phyloP scores from a whole-genome alignment of 305 asterid species.

The Fraxinus albicans region DNA sequence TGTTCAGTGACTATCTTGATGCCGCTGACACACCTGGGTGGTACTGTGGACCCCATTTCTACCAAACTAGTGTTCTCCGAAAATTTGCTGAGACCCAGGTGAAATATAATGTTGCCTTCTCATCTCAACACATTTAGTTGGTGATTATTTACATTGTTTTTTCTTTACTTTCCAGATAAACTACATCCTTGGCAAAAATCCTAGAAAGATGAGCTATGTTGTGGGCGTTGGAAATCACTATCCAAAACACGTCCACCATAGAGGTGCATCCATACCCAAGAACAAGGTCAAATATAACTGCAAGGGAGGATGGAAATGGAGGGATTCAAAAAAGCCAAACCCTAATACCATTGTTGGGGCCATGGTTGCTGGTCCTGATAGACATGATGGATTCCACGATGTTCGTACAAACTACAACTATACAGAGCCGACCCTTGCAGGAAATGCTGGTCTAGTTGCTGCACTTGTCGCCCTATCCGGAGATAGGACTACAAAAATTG shows the following conservation, averaged over 20 bases:
- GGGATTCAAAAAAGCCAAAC: slow-evolving; percentile 73
- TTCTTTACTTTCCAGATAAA: slow-evolving; percentile 48
- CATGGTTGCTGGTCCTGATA: slow-evolving; percentile 99
- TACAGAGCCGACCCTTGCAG: slow-evolving; percentile 93
- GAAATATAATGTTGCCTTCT: neutral
- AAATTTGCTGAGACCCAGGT: slow-evolving; percentile 93
- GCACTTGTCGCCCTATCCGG: slow-evolving; percentile 97
- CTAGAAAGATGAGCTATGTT: slow-evolving; percentile 89
- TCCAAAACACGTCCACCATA: slow-evolving; percentile 91
- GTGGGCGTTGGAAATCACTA: slow-evolving; percentile 84
- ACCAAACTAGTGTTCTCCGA: slow-evolving; percentile 69
- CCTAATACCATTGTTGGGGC: slow-evolving; percentile 81
- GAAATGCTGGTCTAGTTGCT: slow-evolving; percentile 95
- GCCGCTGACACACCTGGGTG: slow-evolving; percentile 98
- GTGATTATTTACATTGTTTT: slow-evolving; percentile 6
- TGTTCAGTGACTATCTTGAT: slow-evolving; percentile 81
- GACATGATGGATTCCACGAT: slow-evolving; percentile 77
- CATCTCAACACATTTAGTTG: neutral
- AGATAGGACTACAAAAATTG: slow-evolving; percentile 44
- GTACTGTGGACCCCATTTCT: slow-evolving; percentile 95
- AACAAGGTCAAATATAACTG: slow-evolving; percentile 72
- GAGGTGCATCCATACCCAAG: slow-evolving; percentile 95
- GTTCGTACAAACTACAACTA: slow-evolving; percentile 81
- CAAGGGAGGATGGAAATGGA: slow-evolving; percentile 94
- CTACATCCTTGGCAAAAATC: slow-evolving; percentile 89